A percentile compares a stretch with the other conserved stretches of the same genome.
Conservation (phyloP, 2,329 filamentous ascomycete genomes). For the Sphaerulina vaccinii region DNA sequence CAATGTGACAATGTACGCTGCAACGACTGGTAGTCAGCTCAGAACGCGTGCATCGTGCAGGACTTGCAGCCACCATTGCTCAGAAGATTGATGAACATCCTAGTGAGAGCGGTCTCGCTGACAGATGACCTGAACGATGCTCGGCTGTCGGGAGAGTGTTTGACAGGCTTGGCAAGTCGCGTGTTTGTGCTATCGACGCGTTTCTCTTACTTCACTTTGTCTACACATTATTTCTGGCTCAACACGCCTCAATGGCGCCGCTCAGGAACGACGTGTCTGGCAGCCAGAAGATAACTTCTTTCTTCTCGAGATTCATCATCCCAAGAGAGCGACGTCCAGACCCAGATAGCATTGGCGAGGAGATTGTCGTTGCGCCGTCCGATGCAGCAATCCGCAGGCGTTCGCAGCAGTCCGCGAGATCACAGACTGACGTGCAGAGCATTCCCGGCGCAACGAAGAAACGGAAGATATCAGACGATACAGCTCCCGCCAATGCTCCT, state of each 20-base stretch:
- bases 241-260: conserved; percentile 11
- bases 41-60: too few relatives aligned
- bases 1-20: too few relatives aligned
- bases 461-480: not conserved
- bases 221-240: not conserved
- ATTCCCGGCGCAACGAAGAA: not conserved
- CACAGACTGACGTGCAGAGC: not conserved
- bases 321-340: conserved; percentile 29
- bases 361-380: conserved; percentile 28
- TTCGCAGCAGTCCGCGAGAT: not conserved
- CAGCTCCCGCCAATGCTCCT: not conserved
- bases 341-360: conserved; percentile 26
- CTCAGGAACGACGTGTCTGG: not conserved
- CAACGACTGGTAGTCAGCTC: too few relatives aligned
- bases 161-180: too few relatives aligned
- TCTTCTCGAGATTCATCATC: conserved; percentile 45
- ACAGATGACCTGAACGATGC: too few relatives aligned
- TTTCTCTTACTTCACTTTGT: not conserved
- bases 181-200: too few relatives aligned
- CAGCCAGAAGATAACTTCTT: conserved; percentile 42
- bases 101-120: too few relatives aligned
- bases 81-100: too few relatives aligned
- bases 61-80: too few relatives aligned
- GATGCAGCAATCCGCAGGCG: conserved; percentile 51
- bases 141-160: too few relatives aligned